These are phyloP conservation scores for Leccinum brunneo-olivaceum DNA, from an alignment of 1,284 basidiomycete species.

Conservation along the genomic window DNA sequence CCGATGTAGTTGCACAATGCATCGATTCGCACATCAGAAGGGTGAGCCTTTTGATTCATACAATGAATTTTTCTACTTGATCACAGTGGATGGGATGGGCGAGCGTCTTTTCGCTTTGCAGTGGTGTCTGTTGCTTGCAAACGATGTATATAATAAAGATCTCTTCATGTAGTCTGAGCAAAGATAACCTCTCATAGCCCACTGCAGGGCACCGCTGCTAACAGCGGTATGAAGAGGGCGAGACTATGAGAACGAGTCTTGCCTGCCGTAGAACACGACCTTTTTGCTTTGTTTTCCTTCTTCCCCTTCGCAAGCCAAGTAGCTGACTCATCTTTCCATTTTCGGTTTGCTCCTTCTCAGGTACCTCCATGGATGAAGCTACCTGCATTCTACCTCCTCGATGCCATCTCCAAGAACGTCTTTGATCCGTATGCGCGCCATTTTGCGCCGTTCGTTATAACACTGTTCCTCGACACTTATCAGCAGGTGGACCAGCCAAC, in stretches of 20 bases:
- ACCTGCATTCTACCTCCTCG: slow-evolving; percentile 90
- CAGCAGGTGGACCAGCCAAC: slow-evolving; percentile 76
- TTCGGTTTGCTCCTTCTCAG: slow-evolving; percentile 41
- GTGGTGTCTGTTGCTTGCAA: slow-evolving; percentile 25
- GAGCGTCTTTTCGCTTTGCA: slow-evolving; percentile 22
- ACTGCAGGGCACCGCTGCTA: slow-evolving; percentile 27
- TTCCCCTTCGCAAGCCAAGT: slow-evolving; percentile 25
- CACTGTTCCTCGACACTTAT: slow-evolving; percentile 81
- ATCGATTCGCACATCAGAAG: slow-evolving; percentile 82
- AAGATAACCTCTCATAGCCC: slow-evolving; percentile 34
- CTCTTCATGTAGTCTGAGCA: slow-evolving; percentile 34
- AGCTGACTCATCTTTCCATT: slow-evolving; percentile 59
- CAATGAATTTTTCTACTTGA: slow-evolving; percentile 17
- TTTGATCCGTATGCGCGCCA: slow-evolving; percentile 82
- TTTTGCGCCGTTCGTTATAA: slow-evolving; percentile 71
- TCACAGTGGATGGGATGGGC: slow-evolving; percentile 26
- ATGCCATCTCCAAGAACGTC: slow-evolving; percentile 94
- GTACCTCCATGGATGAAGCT: slow-evolving; percentile 90
- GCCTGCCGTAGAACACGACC: slow-evolving; percentile 20
- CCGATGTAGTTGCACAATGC: slow-evolving; percentile 81
- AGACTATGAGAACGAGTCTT: slow-evolving; percentile 25
- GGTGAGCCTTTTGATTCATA: slow-evolving; percentile 55
- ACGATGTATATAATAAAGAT: slow-evolving; percentile 35
- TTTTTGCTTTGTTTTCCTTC: slow-evolving; percentile 18
- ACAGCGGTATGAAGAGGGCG: slow-evolving; percentile 31